Evolutionary conservation across 768 basidiomycete species (phyloP).

Genomic region (Mycena amicta): DNA sequence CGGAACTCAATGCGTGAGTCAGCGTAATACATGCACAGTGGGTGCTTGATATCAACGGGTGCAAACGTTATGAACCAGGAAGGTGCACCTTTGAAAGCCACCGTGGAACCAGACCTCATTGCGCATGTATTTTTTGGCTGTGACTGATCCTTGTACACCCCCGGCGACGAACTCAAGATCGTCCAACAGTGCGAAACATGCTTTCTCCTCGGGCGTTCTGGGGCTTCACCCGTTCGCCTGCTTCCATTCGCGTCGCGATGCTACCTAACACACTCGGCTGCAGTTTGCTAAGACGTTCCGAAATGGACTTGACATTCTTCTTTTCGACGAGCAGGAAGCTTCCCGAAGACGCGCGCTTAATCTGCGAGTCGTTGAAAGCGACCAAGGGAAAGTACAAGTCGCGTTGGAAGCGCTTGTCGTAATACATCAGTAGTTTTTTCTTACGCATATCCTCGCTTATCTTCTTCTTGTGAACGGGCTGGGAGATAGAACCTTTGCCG

Average conservation of each 20-base stretch:
- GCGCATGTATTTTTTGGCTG: slow-evolving; percentile 30
- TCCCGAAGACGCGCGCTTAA: slow-evolving; percentile 8
- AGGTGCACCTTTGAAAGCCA: slow-evolving; percentile 29
- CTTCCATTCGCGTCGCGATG: not conserved
- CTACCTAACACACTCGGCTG: not conserved
- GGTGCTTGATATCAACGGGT: slow-evolving; percentile 35
- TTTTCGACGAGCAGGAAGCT: not conserved
- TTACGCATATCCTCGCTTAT: slow-evolving; percentile 3
- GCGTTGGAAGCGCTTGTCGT: slow-evolving; percentile 14
- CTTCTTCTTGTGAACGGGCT: not conserved
- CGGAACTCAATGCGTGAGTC: slow-evolving; percentile 26
- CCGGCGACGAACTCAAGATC: slow-evolving; percentile 24
- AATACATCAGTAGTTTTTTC: slow-evolving; percentile 23
- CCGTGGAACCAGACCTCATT: slow-evolving; percentile 23
- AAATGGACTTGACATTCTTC: not conserved
- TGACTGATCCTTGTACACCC: slow-evolving; percentile 25
- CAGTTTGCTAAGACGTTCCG: not conserved
- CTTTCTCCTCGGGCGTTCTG: slow-evolving; percentile 18
- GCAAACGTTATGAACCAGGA: slow-evolving; percentile 41
- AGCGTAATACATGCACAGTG: slow-evolving; percentile 38
- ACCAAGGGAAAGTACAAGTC: slow-evolving; percentile 24
- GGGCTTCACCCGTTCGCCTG: not conserved
- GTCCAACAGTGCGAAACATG: slow-evolving; percentile 25
- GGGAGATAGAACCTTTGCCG: slow-evolving; percentile 28
- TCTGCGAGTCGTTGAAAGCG: slow-evolving; percentile 31